phyloP scores from a whole-genome alignment of 306 rosid species.

The Vigna angularis region DNA sequence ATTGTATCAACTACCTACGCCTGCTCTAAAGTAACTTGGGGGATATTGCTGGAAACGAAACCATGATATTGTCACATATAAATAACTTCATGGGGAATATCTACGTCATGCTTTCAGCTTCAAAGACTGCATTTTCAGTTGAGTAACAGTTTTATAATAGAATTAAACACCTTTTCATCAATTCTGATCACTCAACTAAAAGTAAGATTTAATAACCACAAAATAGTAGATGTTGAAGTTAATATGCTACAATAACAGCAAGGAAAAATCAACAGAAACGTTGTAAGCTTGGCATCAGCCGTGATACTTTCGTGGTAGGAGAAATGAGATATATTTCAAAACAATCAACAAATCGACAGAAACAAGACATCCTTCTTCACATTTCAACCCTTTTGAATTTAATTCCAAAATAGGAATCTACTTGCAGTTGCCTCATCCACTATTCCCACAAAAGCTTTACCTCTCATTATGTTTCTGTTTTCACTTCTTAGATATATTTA shows the following conservation, averaged over 20 bases:
- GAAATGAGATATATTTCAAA: constrained; percentile 20
- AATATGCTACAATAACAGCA: not conserved
- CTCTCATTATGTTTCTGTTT: constrained; percentile 16
- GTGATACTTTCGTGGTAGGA: constrained; percentile 8
- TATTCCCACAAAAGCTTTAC: constrained; percentile 4
- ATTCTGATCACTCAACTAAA: constrained; percentile 26
- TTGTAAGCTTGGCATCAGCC: not conserved
- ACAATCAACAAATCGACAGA: not conserved
- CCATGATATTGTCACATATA: constrained; percentile 1
- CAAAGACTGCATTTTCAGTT: constrained; percentile 11
- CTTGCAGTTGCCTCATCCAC: not conserved
- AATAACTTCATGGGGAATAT: constrained; percentile 15
- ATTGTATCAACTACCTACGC: not conserved
- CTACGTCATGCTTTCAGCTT: constrained; percentile 21
- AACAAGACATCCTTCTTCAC: not conserved
- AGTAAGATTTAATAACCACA: not conserved
- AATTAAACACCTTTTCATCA: not conserved
- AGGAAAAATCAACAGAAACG: constrained; percentile 10
- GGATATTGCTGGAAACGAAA: constrained; percentile 10
- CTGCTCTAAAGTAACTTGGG: not conserved
- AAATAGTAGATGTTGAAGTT: not conserved
- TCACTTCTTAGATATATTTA: not conserved
- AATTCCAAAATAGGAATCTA: constrained; percentile 19
- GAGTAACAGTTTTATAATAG: not conserved
- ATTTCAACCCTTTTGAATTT: constrained; percentile 3